Base-by-base conservation (phyloP, 768 basidiomycete genomes). In the Candolleomyces efflorescens region DNA sequence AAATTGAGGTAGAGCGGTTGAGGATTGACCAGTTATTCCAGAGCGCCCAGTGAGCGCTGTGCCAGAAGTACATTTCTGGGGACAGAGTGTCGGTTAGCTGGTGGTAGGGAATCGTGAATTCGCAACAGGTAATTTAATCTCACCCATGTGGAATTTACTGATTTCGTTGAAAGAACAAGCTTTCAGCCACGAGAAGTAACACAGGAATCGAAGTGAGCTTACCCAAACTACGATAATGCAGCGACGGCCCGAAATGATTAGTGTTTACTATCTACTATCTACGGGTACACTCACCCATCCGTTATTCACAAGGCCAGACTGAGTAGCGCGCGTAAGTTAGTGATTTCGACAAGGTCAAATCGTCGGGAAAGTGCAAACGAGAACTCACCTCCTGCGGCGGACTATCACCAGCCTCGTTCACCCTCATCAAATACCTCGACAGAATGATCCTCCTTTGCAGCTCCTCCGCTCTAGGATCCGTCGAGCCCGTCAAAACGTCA, bases 1-100 rank as follows among this genome's bases (percentile, higher is more conserved):
- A 84, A 9, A 81, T 69, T 43, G 63, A 59, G 50, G 68, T 72
- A 0, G 80, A 77, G 49, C 78, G 75, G 18, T 69, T 60, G n/a
- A 84, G 76, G 41, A 84, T 68, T 58, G 82, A 78, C 80, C 79
- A 82, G 66, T 83, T 81, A 61, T 78, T 78, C 83, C 83, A 85
- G 5, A 83, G 73, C 1, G 78, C 81, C 82, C 82, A 84, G 63
- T 85, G 83, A 5, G 73, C 74, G 55, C 71, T 68, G 62, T 85
- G 84, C 84, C 82, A 84, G 67, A 81, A 84, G 62, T 75, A 80
- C 81, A 81, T 78, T 62, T 85, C 74, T 71, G 50, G 6, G 15
- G 10, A 45, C 20, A 48, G 15, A 27, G 17, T 20, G 24, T 38
- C n/a, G 36, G 32, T 36, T 18, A 9, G 36, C 27, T 10, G 11